These are phyloP conservation scores for Boechera divaricarpa DNA, from an alignment of 345 rosid species.

Conservation along the genomic window DNA sequence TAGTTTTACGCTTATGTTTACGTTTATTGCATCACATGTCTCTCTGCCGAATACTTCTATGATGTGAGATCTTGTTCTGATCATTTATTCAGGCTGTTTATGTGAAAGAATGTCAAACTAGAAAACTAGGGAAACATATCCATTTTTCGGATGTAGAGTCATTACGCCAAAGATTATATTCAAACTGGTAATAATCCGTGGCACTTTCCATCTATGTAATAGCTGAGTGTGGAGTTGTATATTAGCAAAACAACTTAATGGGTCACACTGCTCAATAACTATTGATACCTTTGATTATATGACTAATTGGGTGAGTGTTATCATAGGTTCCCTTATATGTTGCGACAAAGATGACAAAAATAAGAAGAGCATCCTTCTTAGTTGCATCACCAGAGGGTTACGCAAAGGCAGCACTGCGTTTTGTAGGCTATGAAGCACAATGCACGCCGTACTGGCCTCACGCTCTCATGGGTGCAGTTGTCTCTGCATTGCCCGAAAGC, in stretches of 20 bases:
- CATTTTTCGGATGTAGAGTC: conserved; percentile 9
- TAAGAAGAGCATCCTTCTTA: conserved; percentile 73
- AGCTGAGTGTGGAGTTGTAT: conserved; percentile 22
- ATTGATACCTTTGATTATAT: conserved; percentile 1
- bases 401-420: conserved; percentile 65
- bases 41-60: neutral
- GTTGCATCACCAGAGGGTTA: conserved; percentile 76
- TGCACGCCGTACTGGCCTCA: conserved; percentile 92
- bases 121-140: neutral
- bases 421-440: conserved; percentile 70
- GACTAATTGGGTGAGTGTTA: conserved; percentile 27
- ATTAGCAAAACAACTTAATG: conserved; percentile 22
- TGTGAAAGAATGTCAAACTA: conserved; percentile 2
- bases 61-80: conserved; percentile 12
- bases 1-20: neutral
- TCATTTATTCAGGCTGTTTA: neutral
- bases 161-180: neutral
- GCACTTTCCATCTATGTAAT: neutral
- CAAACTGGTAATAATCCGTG: neutral
- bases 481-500: conserved; percentile 55
- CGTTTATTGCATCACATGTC: conserved; percentile 5
- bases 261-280: neutral
- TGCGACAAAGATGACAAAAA: conserved; percentile 86
- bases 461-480: conserved; percentile 65
- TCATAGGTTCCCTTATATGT: conserved; percentile 77